Evolutionary conservation across 2,329 filamentous ascomycete genomes (phyloP).

Genomic region (Ascochyta pisi): DNA sequence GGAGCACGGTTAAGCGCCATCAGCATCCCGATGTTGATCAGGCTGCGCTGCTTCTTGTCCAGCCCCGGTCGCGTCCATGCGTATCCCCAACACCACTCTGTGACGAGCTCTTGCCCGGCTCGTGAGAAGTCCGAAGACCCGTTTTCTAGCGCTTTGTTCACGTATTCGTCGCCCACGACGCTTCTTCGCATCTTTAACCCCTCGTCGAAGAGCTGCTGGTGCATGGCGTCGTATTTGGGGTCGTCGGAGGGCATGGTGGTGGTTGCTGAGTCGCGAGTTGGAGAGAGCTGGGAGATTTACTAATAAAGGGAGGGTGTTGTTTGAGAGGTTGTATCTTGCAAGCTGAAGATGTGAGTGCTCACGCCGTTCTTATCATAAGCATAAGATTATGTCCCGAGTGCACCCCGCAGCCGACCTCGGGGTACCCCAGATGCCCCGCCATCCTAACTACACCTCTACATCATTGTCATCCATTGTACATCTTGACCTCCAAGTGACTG

Average conservation of each 20-base stretch:
- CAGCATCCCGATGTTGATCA: conserved; percentile 71
- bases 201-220: conserved; percentile 66
- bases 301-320: too few relatives aligned
- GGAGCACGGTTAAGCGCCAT: conserved; percentile 66
- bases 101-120: conserved; percentile 68
- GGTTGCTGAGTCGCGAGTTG: neutral
- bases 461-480: neutral
- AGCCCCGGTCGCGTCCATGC: conserved; percentile 70
- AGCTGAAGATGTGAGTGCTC: neutral
- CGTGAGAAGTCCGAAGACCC: conserved; percentile 65
- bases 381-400: neutral
- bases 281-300: neutral
- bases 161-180: conserved; percentile 68
- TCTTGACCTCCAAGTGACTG: too few relatives aligned
- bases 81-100: conserved; percentile 69
- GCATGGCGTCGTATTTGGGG: conserved; percentile 51
- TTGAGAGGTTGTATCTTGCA: too few relatives aligned
- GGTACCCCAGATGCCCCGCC: conserved; percentile 36
- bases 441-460: conserved; percentile 12
- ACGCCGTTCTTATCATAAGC: neutral
- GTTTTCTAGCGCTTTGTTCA: conserved; percentile 63
- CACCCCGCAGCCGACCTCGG: conserved; percentile 28
- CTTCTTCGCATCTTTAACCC: conserved; percentile 66
- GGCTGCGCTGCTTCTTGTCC: conserved; percentile 64
- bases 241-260: conserved; percentile 47